Evolutionary conservation across 202 grass and related monocot genomes (phyloP).

Genomic region (Zoysia matrella): DNA sequence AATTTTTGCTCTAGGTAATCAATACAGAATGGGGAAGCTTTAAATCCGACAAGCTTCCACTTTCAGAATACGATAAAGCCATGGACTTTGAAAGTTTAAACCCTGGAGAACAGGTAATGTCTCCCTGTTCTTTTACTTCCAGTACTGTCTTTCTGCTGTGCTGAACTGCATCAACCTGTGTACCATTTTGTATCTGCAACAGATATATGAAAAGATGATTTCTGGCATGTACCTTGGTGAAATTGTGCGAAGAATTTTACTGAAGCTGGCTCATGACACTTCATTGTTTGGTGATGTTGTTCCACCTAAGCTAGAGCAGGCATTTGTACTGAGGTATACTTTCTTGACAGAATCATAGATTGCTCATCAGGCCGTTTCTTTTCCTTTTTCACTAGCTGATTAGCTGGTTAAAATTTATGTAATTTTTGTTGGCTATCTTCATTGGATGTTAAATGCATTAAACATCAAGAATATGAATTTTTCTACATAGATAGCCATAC

Average conservation of each 20-base stretch:
- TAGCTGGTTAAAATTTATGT: not conserved
- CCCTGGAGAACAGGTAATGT: conserved; percentile 75
- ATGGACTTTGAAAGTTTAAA: conserved; percentile 88
- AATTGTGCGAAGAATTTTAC: conserved; percentile 74
- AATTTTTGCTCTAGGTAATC: conserved; percentile 62
- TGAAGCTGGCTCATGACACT: conserved; percentile 68
- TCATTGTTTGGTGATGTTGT: conserved; percentile 78
- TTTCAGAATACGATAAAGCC: conserved; percentile 74
- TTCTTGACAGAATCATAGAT: conserved; percentile 17
- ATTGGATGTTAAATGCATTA: conserved; percentile 3
- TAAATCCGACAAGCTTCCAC: conserved; percentile 77
- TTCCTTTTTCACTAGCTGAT: not conserved
- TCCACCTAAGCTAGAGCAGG: conserved; percentile 69
- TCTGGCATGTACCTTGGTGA: conserved; percentile 73
- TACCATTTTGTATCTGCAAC: conserved; percentile 16
- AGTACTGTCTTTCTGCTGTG: conserved; percentile 5
- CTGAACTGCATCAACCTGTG: not conserved
- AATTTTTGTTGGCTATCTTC: not conserved
- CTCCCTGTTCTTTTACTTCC: not conserved
- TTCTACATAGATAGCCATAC: not conserved
- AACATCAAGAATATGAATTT: not conserved
- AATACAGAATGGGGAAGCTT: conserved; percentile 93
- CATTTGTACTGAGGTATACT: conserved; percentile 72
- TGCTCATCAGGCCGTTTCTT: not conserved
- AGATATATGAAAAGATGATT: conserved; percentile 62